phyloP scores from a whole-genome alignment of 1,284 basidiomycete genomes.

The Tremellales sp. region DNA sequence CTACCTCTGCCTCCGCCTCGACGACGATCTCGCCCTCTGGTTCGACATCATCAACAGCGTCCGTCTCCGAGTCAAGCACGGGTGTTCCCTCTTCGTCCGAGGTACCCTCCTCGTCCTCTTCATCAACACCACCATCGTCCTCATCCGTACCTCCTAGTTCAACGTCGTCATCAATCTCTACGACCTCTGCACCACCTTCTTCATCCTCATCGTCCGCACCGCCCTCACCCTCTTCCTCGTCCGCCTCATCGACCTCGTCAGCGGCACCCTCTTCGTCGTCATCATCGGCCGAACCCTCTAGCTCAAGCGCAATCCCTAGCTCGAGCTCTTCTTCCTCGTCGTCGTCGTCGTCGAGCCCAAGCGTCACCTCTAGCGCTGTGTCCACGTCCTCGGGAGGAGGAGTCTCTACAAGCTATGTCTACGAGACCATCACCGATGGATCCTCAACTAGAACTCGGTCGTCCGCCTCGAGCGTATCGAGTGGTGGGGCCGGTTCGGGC shows the following conservation, averaged over 20 bases:
- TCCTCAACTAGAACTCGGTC: not conserved
- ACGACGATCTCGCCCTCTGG: conserved; percentile 5
- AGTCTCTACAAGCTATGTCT: conserved; percentile 3
- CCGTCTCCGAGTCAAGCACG: not conserved
- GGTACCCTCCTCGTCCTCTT: conserved; percentile 1
- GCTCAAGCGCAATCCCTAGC: conserved; percentile 6
- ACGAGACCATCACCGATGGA: conserved; percentile 5
- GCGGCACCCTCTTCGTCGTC: conserved; percentile 2
- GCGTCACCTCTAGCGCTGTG: conserved; percentile 7
- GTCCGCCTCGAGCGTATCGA: not conserved
- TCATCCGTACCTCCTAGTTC: not conserved
- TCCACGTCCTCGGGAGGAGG: not conserved
- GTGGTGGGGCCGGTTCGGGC: not conserved
- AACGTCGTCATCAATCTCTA: not conserved
- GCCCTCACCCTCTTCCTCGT: conserved; percentile 2
- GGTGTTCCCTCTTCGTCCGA: not conserved
- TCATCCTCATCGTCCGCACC: conserved; percentile 1
- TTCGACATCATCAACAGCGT: conserved; percentile 5
- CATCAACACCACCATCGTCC: conserved; percentile 4
- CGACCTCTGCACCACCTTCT: not conserved
- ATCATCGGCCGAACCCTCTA: conserved; percentile 5
- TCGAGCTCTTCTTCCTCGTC: conserved; percentile 2
- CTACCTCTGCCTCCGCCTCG: conserved; percentile 10
- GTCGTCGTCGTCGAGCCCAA: conserved; percentile 7
- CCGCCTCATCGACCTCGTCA: not conserved